These are phyloP conservation scores for Raphanus raphanistrum DNA, from an alignment of 345 rosid genomes.

Conservation along the genomic window DNA sequence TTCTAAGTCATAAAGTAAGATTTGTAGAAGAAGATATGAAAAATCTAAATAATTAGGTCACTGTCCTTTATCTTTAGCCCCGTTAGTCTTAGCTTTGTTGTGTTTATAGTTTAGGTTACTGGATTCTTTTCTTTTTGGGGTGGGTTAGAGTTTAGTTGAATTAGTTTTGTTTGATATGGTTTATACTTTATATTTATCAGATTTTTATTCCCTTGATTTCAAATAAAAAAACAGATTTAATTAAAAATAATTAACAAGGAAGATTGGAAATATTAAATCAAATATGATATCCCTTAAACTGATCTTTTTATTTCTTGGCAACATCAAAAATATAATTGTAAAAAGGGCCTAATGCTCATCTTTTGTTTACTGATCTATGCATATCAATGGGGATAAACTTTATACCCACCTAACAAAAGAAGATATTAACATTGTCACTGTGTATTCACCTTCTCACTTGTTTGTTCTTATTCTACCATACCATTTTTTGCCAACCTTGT, in stretches of 20 bases:
- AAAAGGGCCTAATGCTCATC: neutral
- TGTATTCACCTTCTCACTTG: neutral
- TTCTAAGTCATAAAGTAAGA: neutral
- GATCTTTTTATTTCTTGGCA: neutral
- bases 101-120: neutral
- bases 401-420: neutral
- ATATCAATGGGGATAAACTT: neutral
- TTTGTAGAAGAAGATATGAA: slow-evolving; percentile 1
- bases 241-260: neutral
- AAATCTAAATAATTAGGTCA: neutral
- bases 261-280: neutral
- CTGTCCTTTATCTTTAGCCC: neutral
- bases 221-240: neutral
- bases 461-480: neutral
- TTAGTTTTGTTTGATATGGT: neutral
- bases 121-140: neutral
- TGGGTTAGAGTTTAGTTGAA: neutral
- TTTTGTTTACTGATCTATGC: neutral
- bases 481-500: slow-evolving; percentile 23
- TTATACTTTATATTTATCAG: neutral
- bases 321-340: neutral
- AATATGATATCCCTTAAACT: neutral
- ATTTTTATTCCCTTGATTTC: neutral
- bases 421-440: neutral
- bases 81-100: neutral